Evolutionary conservation across 2,329 filamentous ascomycete genomes (phyloP).

Genomic region (Claviceps pazoutovae): DNA sequence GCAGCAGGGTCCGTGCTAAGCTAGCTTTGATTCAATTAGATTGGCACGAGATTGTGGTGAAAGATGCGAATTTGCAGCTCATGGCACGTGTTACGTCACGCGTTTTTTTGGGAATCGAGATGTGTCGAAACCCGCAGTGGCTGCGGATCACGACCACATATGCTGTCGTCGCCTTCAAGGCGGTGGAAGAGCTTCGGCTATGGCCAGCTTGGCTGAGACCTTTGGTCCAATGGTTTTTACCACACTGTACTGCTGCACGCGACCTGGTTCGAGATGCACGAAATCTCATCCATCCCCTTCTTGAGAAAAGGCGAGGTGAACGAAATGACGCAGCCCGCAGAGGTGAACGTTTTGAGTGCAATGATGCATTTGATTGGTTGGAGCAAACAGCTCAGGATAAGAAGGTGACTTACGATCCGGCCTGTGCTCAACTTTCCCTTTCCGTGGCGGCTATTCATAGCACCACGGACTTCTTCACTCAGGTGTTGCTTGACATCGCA

Average conservation of each 20-base stretch:
- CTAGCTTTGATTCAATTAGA: background rate
- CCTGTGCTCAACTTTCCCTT: constrained; percentile 8
- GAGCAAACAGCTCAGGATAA: background rate
- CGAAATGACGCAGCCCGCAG: constrained; percentile 5
- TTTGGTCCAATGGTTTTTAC: constrained; percentile 10
- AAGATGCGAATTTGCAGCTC: constrained; percentile 9
- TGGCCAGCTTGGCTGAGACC: constrained; percentile 9
- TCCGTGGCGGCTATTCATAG: constrained; percentile 13
- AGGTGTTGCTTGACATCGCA: constrained; percentile 11
- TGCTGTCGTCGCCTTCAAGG: constrained; percentile 24
- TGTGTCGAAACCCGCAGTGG: constrained; percentile 34
- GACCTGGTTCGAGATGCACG: constrained; percentile 3
- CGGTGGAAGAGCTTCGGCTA: constrained; percentile 5
- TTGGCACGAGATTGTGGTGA: background rate
- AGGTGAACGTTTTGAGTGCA: constrained; percentile 1
- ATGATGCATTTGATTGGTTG: constrained; percentile 13
- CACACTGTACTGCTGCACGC: constrained; percentile 6
- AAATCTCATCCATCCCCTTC: constrained; percentile 6
- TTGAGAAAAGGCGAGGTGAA: constrained; percentile 5
- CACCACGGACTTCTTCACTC: constrained; percentile 10
- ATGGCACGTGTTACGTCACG: constrained; percentile 35
- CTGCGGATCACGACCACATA: constrained; percentile 29
- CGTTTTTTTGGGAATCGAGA: constrained; percentile 30
- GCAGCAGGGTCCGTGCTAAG: background rate
- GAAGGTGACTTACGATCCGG: constrained; percentile 5